Percentiles rank a stretch among this genome's conserved stretches.
Evolutionary conservation across 139 green algal genomes (phyloP).

Genomic region (Volvox reticuliferus): DNA sequence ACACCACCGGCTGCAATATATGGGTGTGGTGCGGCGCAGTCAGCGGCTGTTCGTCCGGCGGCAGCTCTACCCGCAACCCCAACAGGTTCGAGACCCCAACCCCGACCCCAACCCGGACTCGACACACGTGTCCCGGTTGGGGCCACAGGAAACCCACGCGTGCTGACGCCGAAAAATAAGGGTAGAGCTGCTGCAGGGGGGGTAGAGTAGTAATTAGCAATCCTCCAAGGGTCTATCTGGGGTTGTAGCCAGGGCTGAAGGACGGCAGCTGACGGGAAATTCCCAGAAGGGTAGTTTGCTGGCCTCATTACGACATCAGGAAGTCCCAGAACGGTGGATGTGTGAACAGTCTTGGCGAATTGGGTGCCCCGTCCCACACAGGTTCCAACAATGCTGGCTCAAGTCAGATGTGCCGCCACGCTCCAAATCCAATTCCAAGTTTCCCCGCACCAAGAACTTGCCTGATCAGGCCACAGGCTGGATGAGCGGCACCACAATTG

Average conservation of each 20-base stretch:
- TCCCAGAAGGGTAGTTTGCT: no score
- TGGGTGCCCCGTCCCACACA: no score
- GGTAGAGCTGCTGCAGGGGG: background rate
- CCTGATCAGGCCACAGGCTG: constrained; percentile 11
- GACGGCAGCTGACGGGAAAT: no score
- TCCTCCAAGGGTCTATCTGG: background rate
- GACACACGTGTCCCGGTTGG: background rate
- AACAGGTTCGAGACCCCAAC: background rate
- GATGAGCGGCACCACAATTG: constrained; percentile 10
- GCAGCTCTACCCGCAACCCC: background rate
- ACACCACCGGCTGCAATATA: constrained; percentile 25
- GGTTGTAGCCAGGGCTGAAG: background rate
- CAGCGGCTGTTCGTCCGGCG: background rate
- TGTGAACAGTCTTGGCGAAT: background rate
- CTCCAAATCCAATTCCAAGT: background rate
- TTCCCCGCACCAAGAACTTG: constrained; percentile 13
- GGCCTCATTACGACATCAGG: no score
- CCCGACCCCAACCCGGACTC: background rate
- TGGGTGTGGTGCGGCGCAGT: constrained; percentile 19
- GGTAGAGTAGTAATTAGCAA: background rate
- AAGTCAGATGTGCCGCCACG: constrained; percentile 7
- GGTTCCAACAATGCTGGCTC: constrained; percentile 39
- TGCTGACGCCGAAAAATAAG: background rate
- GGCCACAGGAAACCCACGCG: background rate
- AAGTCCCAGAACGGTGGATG: no score